Evolutionary conservation across 1,284 basidiomycete species (phyloP).

Genomic region (Cryptococcus jaspeensis): DNA sequence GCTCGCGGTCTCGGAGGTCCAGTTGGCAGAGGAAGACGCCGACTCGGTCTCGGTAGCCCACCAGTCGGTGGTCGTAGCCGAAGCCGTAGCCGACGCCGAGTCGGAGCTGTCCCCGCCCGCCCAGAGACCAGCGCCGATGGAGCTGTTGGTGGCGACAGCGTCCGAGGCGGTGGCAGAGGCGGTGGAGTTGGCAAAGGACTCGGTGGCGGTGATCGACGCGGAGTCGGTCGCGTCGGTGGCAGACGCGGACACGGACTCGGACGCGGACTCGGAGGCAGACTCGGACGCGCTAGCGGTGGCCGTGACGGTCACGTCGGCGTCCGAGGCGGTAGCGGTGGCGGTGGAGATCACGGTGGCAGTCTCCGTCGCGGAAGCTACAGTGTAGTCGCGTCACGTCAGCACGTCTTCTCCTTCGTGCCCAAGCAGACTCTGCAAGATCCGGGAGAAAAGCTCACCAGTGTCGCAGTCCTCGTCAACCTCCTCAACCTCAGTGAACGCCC

Average conservation of each 20-base stretch:
- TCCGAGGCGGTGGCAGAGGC: constrained; percentile 9
- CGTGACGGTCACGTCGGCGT: background rate
- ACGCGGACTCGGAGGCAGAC: background rate
- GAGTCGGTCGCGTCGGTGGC: constrained; percentile 4
- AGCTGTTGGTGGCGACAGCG: constrained; percentile 13
- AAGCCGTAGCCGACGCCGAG: constrained; percentile 10
- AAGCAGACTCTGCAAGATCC: background rate
- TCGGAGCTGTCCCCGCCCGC: background rate
- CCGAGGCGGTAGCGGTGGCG: constrained; percentile 5
- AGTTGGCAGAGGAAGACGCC: background rate
- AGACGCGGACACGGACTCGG: constrained; percentile 3
- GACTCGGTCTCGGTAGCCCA: background rate
- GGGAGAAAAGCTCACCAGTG: constrained; percentile 10
- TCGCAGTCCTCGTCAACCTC: constrained; percentile 31
- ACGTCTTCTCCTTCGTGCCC: too few species aligned
- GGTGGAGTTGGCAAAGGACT: constrained; percentile 1
- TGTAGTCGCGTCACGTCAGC: background rate
- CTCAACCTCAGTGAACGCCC: constrained; percentile 36
- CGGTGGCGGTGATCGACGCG: background rate
- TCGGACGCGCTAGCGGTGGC: constrained; percentile 2
- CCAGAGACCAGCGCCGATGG: constrained; percentile 21
- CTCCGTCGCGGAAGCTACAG: constrained; percentile 1
- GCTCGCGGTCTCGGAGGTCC: background rate
- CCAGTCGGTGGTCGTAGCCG: constrained; percentile 4
- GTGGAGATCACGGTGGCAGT: background rate